A percentile compares a stretch with the other conserved stretches of the same genome.
These are phyloP conservation scores for Coemansia sp. DNA, from an alignment of 192 early-diverging fungal genomes.

Conservation along the genomic window DNA sequence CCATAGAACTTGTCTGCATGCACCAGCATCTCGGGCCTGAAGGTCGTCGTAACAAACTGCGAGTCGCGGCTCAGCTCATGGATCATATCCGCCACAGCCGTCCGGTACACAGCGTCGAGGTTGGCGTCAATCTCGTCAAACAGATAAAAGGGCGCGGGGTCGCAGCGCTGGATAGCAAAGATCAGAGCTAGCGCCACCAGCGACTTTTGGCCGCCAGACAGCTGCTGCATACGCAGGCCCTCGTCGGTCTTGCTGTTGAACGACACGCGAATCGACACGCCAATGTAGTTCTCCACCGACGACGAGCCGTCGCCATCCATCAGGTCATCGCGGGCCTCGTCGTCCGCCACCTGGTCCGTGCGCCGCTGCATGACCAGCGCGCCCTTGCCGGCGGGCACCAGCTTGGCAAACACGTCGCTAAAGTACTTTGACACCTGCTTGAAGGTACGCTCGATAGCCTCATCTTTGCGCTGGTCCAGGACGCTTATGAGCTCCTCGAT, in stretches of 20 bases:
- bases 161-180: conserved; percentile 97
- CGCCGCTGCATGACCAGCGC: conserved; percentile 81
- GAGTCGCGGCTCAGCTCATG: conserved; percentile 78
- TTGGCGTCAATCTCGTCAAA: conserved; percentile 99
- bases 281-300: conserved; percentile 82
- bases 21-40: conserved; percentile 91
- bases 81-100: conserved; percentile 93
- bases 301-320: conserved; percentile 41
- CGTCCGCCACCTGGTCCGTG: conserved; percentile 50
- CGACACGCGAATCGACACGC: conserved; percentile 89
- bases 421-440: conserved; percentile 88
- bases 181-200: conserved; percentile 95
- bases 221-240: conserved; percentile 87
- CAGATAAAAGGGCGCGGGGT: conserved; percentile 98
- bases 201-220: conserved; percentile 98
- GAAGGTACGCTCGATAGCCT: conserved; percentile 96
- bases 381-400: conserved; percentile 85
- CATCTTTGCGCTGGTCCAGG: conserved; percentile 94
- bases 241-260: conserved; percentile 90
- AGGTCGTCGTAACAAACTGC: conserved; percentile 98
- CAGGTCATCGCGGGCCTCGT: conserved; percentile 33
- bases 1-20: conserved; percentile 96
- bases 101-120: conserved; percentile 91
- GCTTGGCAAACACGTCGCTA: conserved; percentile 80
- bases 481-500: conserved; percentile 86